A percentile compares a stretch with the other conserved stretches of the same genome.
These are phyloP conservation scores for Paraglomus occultum DNA, from an alignment of 192 early-diverging fungal genomes.

Conservation along the genomic window DNA sequence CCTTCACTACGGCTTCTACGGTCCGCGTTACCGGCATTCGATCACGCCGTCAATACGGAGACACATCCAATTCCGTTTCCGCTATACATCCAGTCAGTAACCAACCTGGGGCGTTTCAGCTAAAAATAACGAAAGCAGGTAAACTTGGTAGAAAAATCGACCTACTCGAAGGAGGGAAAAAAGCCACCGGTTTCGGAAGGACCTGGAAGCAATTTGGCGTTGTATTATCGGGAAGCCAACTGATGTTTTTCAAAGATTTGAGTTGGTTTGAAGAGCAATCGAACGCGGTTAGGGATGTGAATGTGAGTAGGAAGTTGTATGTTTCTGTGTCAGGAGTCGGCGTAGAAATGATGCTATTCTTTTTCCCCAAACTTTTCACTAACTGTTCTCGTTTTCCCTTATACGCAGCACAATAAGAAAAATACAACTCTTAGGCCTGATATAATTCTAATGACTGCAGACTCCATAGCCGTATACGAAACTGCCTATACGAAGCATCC, in stretches of 20 bases:
- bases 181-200: constrained; percentile 51
- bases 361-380: too few relatives aligned
- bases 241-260: constrained; percentile 68
- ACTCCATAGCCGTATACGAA: constrained; percentile 69
- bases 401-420: constrained; percentile 27
- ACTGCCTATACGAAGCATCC: constrained; percentile 71
- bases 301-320: not conserved
- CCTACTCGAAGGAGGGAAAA: constrained; percentile 61
- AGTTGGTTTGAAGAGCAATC: constrained; percentile 50
- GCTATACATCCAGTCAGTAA: constrained; percentile 4
- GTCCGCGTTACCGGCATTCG: constrained; percentile 39
- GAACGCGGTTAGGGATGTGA: not conserved
- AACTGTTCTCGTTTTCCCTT: too few relatives aligned
- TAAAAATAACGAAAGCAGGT: constrained; percentile 65
- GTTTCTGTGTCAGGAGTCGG: too few relatives aligned
- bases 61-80: not conserved
- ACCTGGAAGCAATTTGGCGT: constrained; percentile 76
- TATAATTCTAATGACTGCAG: constrained; percentile 38
- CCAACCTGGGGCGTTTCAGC: constrained; percentile 30
- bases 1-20: constrained; percentile 33
- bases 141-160: constrained; percentile 73
- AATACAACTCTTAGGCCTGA: constrained; percentile 26
- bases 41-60: constrained; percentile 3
- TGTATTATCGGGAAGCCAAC: constrained; percentile 72
- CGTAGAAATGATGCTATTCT: not conserved